Base-by-base conservation (phyloP, 2,329 filamentous ascomycete species). In the Trichoderma afroharzianum region DNA sequence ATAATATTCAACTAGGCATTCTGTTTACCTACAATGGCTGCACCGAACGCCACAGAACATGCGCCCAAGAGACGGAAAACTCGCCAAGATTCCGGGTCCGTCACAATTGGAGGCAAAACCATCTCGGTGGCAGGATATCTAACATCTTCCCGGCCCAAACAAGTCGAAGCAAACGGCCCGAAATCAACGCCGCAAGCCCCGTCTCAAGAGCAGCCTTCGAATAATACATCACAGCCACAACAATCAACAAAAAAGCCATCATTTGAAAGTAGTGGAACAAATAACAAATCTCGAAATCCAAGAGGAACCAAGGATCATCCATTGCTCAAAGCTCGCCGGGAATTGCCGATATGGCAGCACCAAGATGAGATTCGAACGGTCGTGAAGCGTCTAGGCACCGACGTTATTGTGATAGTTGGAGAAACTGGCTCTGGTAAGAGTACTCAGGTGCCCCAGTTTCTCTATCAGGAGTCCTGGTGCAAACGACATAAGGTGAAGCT, bases 341-440 rank as follows among this genome's bases (percentile, higher is more conserved):
- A 88, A 15, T 86, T 98, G 4, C 95, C 95, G 0, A 95, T 98
- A 75, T 97, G 93, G 89, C 83, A 87, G 4, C 88, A 94, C 74
- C 89, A 89, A 62, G 84, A 90, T 39, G 87, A 91, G 30, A 97
- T 98, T 63, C 89, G 90, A 43, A 78, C 85, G 18, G 85, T 88
- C 2, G 82, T 97, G 7, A 84, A 84, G 14, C 76, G 78, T 6
- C 64, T 74, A 18, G 82, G 88, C 39, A 90, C 89, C 73, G 89
- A 97, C 77, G 89, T 97, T 1, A 87, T 99, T 66, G 86, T 99
- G 0, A 84, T 99, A 15, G 92, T 96, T 3, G 95, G 95, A 83
- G 95, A 98, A 81, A 99, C 96, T 0, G 96, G 96, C 79, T 97
- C 93, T 15, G 96, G 96, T 79, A 99, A 99, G 83, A 97, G 93